A percentile compares a stretch with the other conserved stretches of the same genome.
Conservation (phyloP, 2,329 filamentous ascomycete species). For the Exophiala sp. region DNA sequence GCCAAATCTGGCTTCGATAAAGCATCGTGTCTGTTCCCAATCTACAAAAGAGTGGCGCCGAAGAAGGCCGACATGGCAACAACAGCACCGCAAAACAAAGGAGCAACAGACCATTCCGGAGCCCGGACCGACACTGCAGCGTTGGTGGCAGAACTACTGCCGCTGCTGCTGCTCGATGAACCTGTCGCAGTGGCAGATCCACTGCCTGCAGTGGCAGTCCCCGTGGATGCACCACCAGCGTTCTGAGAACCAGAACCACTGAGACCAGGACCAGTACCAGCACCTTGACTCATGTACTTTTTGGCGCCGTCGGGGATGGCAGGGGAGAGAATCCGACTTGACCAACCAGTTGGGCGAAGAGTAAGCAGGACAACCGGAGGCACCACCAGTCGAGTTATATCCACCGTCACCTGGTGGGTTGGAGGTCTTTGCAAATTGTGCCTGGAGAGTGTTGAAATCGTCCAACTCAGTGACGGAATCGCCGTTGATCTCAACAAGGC, state of each 20-base stretch:
- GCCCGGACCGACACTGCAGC: constrained; percentile 43
- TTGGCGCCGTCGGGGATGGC: constrained; percentile 51
- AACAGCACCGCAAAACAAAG: constrained; percentile 47
- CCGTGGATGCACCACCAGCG: constrained; percentile 46
- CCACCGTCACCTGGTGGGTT: constrained; percentile 53
- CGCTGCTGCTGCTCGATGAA: constrained; percentile 31
- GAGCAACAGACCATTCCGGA: constrained; percentile 45
- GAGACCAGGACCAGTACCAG: constrained; percentile 54
- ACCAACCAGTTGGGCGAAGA: constrained; percentile 54
- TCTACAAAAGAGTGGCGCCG: constrained; percentile 45
- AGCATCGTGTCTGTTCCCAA: background rate
- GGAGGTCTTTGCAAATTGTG: constrained; percentile 45
- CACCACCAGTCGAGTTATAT: constrained; percentile 50
- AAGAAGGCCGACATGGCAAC: constrained; percentile 50
- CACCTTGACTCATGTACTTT: constrained; percentile 54
- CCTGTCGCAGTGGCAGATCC: constrained; percentile 35
- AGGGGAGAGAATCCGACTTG: constrained; percentile 46
- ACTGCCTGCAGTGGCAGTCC: constrained; percentile 46
- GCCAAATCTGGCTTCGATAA: constrained; percentile 3
- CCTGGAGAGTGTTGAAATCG: constrained; percentile 58
- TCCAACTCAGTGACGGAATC: constrained; percentile 50
- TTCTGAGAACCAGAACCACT: constrained; percentile 51
- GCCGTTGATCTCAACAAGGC: constrained; percentile 63
- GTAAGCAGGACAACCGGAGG: constrained; percentile 51
- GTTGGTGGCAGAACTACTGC: constrained; percentile 32